Evolutionary conservation across 345 rosid genomes (phyloP).

Genomic region (Eutrema japonicum): DNA sequence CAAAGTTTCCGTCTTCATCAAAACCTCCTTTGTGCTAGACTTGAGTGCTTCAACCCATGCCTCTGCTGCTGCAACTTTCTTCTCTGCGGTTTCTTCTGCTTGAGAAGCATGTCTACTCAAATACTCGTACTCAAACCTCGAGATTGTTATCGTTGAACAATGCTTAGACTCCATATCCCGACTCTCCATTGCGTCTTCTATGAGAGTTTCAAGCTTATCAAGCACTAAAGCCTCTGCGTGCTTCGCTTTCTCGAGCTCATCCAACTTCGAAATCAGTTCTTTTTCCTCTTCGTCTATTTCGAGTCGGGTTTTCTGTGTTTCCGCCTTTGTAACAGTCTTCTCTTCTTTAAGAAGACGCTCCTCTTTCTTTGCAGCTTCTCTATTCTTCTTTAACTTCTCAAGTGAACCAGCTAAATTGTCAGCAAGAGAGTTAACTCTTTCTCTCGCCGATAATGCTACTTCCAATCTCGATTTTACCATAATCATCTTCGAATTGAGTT

Average conservation of each 20-base stretch:
- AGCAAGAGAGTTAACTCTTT: constrained; percentile 54
- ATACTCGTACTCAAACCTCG: constrained; percentile 77
- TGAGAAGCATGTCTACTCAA: constrained; percentile 58
- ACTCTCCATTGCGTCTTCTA: constrained; percentile 48
- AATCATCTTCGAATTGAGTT: constrained; percentile 65
- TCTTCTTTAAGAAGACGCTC: constrained; percentile 54
- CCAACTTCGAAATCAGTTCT: constrained; percentile 52
- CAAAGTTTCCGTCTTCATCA: constrained; percentile 59
- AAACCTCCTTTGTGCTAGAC: constrained; percentile 61
- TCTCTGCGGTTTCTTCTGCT: constrained; percentile 81
- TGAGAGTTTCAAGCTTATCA: constrained; percentile 55
- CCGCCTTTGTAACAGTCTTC: constrained; percentile 51
- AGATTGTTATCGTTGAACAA: constrained; percentile 57
- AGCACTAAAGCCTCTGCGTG: constrained; percentile 61
- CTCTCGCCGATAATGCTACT: constrained; percentile 51
- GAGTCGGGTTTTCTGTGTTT: constrained; percentile 52
- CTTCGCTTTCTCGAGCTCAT: constrained; percentile 61
- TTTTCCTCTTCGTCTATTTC: constrained; percentile 61
- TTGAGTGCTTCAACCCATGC: constrained; percentile 86
- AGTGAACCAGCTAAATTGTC: constrained; percentile 55
- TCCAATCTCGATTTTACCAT: constrained; percentile 70
- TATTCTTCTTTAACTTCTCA: constrained; percentile 61
- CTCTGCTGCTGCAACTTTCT: constrained; percentile 79
- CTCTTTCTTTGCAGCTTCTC: constrained; percentile 58
- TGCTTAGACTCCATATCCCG: constrained; percentile 55